Evolutionary conservation across 1,284 basidiomycete species (phyloP), one percentile per base, ranked within the genome.

Genomic region (Irpex sp.): DNA sequence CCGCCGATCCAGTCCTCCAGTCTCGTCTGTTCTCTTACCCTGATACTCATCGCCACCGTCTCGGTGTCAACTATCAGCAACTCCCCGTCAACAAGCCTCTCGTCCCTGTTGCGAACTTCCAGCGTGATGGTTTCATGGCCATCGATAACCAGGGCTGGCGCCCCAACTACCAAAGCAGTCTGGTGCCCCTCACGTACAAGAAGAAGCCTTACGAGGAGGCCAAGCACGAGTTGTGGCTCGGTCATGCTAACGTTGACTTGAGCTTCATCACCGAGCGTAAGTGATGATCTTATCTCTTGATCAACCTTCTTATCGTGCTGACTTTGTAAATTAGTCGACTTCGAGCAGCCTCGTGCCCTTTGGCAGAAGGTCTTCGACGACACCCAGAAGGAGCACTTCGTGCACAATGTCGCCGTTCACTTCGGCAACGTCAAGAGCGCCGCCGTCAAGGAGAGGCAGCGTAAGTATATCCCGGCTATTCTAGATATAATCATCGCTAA

Each of bases 21-120:
- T 90, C 90, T 33, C 92, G 95, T 66, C 84, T 97, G 49, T 97
- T 97, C 87, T 94, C 93, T 8, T 98, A 98, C 83, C 93, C 94
- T 4, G 95, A 97, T 75, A 93, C 95, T 5, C 95, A 97, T 76
- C 88, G 94, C 65, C 90, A 95, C 81, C 89, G 89, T 72, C 86
- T 95, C 54, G 93, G 94, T 46, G 70, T 77, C 64, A 97, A 97
- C 83, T 96, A 97, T 81, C 78, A 88, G 70, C 93, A 97, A 74
- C 80, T 98, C 11, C 95, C 95, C 4, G 90, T 96, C 73, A 97
- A 98, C 74, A 82, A 85, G n/a, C 89, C 93, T 1, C 71, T 89
- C 61, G 81, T 78, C 53, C 87, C 89, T 4, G 78, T 92, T 53
- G 85, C 86, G 63, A 96, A 95, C 85, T 97, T 96, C 90, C 94